Evolutionary conservation across 768 basidiomycete genomes (phyloP).

Genomic region (Tricholomella constricta): DNA sequence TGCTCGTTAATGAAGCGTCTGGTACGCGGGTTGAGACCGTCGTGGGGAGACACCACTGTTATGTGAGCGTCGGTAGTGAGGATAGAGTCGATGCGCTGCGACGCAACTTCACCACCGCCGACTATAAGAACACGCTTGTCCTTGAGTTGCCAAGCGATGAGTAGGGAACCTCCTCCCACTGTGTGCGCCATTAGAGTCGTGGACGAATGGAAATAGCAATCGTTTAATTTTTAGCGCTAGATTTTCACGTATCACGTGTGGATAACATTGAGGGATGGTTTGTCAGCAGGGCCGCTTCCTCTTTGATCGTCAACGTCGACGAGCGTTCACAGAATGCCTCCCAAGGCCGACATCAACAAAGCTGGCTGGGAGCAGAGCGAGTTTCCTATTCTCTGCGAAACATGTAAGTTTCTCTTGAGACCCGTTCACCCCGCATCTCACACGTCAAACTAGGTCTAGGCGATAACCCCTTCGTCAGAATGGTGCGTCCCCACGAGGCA

Average conservation of each 20-base stretch:
- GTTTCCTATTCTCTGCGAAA: conserved; percentile 93
- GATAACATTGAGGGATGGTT: background rate
- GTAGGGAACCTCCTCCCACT: conserved; percentile 69
- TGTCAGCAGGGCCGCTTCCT: conserved; percentile 9
- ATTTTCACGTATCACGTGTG: background rate
- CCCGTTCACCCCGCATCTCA: conserved; percentile 4
- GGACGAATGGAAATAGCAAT: background rate
- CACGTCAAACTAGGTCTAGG: conserved; percentile 62
- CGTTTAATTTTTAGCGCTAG: conserved; percentile 6
- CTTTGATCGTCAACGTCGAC: conserved; percentile 16
- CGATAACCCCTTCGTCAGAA: conserved; percentile 89
- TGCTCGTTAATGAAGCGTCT: conserved; percentile 50
- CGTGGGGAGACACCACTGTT: conserved; percentile 71
- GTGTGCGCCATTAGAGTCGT: background rate
- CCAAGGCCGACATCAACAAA: conserved; percentile 93
- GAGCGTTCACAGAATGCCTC: conserved; percentile 49
- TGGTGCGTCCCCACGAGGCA: conserved; percentile 55
- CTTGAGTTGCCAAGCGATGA: conserved; percentile 93
- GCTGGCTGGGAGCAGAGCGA: conserved; percentile 94
- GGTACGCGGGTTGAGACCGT: conserved; percentile 66
- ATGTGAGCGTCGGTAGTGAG: conserved; percentile 79
- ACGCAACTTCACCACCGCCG: conserved; percentile 92
- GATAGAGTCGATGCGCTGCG: conserved; percentile 83
- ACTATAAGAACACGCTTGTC: conserved; percentile 84
- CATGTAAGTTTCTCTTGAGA: conserved; percentile 55